Percentiles rank a stretch among this genome's conserved stretches.
phyloP scores from a whole-genome alignment of 306 rosid species.

The Inga laurina region DNA sequence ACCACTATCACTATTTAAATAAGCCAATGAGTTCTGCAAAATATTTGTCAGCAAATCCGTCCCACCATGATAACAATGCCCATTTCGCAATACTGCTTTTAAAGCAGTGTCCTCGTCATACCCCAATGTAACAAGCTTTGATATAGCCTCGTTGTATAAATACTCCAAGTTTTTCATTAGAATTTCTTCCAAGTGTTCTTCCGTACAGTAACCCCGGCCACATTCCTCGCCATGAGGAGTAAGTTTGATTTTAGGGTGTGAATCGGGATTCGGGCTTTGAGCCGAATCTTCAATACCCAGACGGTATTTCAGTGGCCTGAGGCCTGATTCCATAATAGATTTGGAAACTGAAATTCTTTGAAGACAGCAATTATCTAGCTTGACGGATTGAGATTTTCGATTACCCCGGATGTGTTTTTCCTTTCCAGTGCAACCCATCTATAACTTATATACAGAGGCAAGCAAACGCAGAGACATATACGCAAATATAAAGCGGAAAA shows the following conservation, averaged over 20 bases:
- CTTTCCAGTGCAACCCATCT: constrained; percentile 66
- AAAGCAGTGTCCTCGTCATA: constrained; percentile 58
- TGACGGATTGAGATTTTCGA: constrained; percentile 49
- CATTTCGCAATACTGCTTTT: constrained; percentile 57
- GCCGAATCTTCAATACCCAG: constrained; percentile 32
- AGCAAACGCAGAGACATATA: background rate
- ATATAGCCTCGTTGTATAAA: constrained; percentile 58
- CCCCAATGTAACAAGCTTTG: constrained; percentile 63
- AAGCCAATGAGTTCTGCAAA: constrained; percentile 56
- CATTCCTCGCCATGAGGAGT: constrained; percentile 30
- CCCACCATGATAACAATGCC: constrained; percentile 61
- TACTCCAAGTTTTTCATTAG: constrained; percentile 55
- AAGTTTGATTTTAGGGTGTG: background rate
- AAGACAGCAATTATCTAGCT: constrained; percentile 35
- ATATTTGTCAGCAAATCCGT: constrained; percentile 69
- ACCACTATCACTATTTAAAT: constrained; percentile 44
- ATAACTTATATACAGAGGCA: background rate
- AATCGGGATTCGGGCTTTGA: background rate
- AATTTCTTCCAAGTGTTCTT: constrained; percentile 63
- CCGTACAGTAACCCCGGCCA: constrained; percentile 73
- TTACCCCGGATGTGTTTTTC: constrained; percentile 52
- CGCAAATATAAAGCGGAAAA: background rate
- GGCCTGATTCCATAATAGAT: constrained; percentile 52
- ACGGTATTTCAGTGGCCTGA: constrained; percentile 47
- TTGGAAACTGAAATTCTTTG: constrained; percentile 50